Evolutionary conservation across 2,329 filamentous ascomycete species (phyloP).

Genomic region (Cercospora berteroae): DNA sequence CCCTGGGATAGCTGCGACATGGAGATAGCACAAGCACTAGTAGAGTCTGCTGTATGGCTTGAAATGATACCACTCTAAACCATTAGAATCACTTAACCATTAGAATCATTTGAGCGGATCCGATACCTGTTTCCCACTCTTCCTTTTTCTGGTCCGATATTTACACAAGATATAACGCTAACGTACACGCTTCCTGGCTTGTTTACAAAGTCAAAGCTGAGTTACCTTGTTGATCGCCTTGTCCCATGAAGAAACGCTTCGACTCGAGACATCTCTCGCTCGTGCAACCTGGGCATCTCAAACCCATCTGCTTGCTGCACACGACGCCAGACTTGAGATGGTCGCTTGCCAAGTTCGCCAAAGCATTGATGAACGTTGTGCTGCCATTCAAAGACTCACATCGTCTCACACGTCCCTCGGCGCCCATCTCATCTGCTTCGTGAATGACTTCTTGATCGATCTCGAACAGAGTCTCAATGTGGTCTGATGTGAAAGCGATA

Average conservation of each 20-base stretch:
- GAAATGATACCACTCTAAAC: slow-evolving; percentile 4
- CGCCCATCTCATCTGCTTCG: slow-evolving; percentile 73
- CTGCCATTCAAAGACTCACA: slow-evolving; percentile 90
- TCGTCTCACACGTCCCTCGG: slow-evolving; percentile 67
- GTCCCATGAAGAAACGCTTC: slow-evolving; percentile 60
- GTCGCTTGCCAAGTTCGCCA: slow-evolving; percentile 79
- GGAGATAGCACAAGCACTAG: neutral
- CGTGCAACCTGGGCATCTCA: slow-evolving; percentile 90
- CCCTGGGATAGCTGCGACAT: neutral
- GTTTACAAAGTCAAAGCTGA: slow-evolving; percentile 32
- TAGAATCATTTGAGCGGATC: neutral
- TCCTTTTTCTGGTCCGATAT: neutral
- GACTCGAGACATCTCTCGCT: slow-evolving; percentile 82
- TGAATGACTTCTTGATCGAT: slow-evolving; percentile 93
- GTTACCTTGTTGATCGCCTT: slow-evolving; percentile 31
- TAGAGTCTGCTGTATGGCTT: slow-evolving; percentile 6
- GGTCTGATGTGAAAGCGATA: slow-evolving; percentile 97
- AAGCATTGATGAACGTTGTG: slow-evolving; percentile 81
- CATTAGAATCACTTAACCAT: neutral
- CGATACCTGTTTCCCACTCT: neutral
- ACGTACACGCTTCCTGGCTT: neutral
- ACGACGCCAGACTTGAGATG: slow-evolving; percentile 69
- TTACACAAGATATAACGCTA: neutral
- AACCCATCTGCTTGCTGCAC: slow-evolving; percentile 82
- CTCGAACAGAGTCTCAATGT: slow-evolving; percentile 96